A percentile compares a stretch with the other conserved stretches of the same genome.
phyloP scores from a whole-genome alignment of 768 basidiomycete species.

The Boletus edulis region DNA sequence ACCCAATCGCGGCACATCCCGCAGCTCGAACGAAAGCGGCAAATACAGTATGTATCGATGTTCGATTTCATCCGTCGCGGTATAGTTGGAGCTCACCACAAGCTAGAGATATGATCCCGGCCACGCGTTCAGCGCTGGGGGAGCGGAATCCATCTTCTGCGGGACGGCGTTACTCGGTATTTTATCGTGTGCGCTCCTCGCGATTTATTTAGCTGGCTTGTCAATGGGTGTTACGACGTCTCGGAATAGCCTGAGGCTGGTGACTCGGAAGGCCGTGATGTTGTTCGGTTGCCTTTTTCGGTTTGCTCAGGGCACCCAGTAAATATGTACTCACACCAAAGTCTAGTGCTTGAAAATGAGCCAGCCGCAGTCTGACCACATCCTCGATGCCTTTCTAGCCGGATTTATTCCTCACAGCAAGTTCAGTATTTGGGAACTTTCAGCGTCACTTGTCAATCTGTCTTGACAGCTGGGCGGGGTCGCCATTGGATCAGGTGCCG shows the following conservation, averaged over 20 bases:
- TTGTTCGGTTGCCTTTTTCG: constrained; percentile 8
- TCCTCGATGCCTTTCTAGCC: background rate
- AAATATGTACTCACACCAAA: background rate
- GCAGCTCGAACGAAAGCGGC: background rate
- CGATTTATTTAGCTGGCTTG: background rate
- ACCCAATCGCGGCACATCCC: background rate
- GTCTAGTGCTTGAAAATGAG: background rate
- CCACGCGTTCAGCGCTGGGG: background rate
- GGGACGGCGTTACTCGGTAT: background rate
- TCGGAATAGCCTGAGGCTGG: too few relatives aligned
- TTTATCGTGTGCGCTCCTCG: background rate
- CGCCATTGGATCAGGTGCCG: background rate
- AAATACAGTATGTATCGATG: too few relatives aligned
- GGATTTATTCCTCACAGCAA: background rate
- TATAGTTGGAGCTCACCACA: background rate
- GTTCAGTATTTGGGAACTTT: background rate
- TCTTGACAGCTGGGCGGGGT: background rate
- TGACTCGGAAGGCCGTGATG: constrained; percentile 1
- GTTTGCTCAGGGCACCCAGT: background rate
- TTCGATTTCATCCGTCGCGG: too few relatives aligned
- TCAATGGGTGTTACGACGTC: too few relatives aligned
- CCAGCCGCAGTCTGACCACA: background rate
- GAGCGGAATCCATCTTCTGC: background rate
- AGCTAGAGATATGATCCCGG: too few relatives aligned
- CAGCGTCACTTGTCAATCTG: background rate